Base-by-base conservation (phyloP, 768 basidiomycete species). In the Filobasidium wieringae region DNA sequence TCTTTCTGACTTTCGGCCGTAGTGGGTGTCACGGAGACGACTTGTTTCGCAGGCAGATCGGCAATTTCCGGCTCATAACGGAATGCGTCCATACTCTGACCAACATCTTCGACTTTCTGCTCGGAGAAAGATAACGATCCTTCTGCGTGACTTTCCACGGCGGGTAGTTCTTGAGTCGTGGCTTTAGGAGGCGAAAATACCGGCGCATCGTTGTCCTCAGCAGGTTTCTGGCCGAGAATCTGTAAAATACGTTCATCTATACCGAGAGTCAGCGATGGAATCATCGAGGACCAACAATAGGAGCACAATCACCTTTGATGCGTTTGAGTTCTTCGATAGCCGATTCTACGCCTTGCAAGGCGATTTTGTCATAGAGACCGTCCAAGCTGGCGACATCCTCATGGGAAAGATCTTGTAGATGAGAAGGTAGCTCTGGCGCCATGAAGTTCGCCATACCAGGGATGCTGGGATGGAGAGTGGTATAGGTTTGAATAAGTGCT, bases 391-490 rank as follows among this genome's bases (percentile, higher is more conserved):
- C 41, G 24, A 57, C 55, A 33, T 57, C 51, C 9, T 57, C 34
- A 4, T 37, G 34, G 26, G 55, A 27, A 15, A 61, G 41, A 7
- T 57, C 55, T 45, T 61, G 60, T 41, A 61, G 39, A 19, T 57
- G 39, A 2, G 50, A 8, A 29, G 60, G 60, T 26, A 61, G 50
- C 29, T 51, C 55, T 37, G 29, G 40, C n/a, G 60, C 27, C 24
- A 61, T 61, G 43, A 61, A 61, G 4, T 47, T 34, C n/a, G 59
- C 37, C 6, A 51, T 43, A 9, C 40, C 37, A 1, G 45, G 24
- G 30, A 24, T 24, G 12, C 36, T 27, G 9, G 60, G 60, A 39
- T 55, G 55, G 26, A 61, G 36, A n/a, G 51, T 36, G 11, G 55
- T 41, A 24, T 61, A 55, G 27, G 57, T 27, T 2, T 33, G 37